These are phyloP conservation scores for Leishmania braziliensis DNA, from an alignment of 208 protist species.

Conservation along the genomic window DNA sequence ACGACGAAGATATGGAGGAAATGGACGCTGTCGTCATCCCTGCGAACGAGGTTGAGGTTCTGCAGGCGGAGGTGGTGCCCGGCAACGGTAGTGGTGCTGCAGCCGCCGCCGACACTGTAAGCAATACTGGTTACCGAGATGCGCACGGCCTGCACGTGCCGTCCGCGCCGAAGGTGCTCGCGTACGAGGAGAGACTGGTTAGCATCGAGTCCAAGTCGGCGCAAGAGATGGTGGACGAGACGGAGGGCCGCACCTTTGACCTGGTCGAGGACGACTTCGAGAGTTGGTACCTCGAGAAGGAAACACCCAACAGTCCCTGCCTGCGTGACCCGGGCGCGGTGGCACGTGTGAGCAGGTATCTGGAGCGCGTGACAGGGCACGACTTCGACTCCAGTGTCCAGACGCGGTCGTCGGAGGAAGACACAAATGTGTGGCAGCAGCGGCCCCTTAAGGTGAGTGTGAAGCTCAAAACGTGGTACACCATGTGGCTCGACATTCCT, in stretches of 20 bases:
- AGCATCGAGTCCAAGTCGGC: slow-evolving; percentile 3
- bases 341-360: slow-evolving; percentile 39
- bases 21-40: slow-evolving; percentile 40
- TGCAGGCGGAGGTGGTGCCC: slow-evolving; percentile 39
- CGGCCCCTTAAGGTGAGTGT: slow-evolving; percentile 2
- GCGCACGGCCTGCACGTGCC: background rate
- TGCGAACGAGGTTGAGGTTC: slow-evolving; percentile 41
- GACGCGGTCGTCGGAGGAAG: slow-evolving; percentile 17
- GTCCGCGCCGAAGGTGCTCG: background rate
- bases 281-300: slow-evolving; percentile 41
- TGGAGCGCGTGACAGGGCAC: slow-evolving; percentile 13
- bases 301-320: slow-evolving; percentile 42
- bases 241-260: slow-evolving; percentile 57
- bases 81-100: background rate
- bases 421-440: slow-evolving; percentile 16
- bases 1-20: slow-evolving; percentile 23
- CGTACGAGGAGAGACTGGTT: background rate
- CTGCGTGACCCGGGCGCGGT: slow-evolving; percentile 45
- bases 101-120: background rate
- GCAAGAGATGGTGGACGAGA: slow-evolving; percentile 47
- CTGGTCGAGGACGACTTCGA: slow-evolving; percentile 46
- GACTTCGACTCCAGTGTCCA: slow-evolving; percentile 4
- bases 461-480: slow-evolving; percentile 29
- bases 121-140: background rate
- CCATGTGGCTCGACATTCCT: slow-evolving; percentile 16